Base-by-base conservation (phyloP, 208 protist species). In the Trypanosoma melophagium region DNA sequence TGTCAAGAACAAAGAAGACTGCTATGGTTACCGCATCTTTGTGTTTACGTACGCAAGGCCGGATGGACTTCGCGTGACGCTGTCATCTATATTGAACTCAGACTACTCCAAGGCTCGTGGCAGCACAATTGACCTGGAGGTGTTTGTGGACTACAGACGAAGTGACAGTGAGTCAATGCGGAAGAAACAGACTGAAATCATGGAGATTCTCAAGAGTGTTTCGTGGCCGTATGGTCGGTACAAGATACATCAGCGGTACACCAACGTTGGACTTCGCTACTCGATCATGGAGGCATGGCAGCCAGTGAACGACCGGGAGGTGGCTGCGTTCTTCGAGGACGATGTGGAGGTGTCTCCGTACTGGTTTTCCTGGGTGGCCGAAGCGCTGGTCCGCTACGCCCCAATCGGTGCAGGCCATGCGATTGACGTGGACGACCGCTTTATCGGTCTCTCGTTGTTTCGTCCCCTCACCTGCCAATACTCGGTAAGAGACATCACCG, bases 321-420 rank as follows among this genome's bases (percentile, higher is more conserved):
- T 90, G 10, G 80, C 59, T 17, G 47, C 83, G 28, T 83, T 88
- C 53, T 61, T 96, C n/a, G 81, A 89, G 16, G 72, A 83, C 7
- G 66, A 78, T 40, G 61, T 68, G 0, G 58, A 38, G 12, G 61
- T 92, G 22, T 85, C 82, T 0, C 67, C 56, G 25, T 49, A 77
- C 24, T 96, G 87, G 87, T 84, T 82, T 52, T 57, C 56, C 19
- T 92, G 83, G 86, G 35, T 75, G 19, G 5, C 68, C 25, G 40
- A 66, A 9, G 82, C 76, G 13, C 19, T 94, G 1, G 13, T 13
- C 3, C 31, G 49, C 13, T 89, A 92, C 60, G 54, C 41, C 17
- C 56, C 51, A n/a, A 47, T 66, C 17, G 40, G 41, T 5, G 16
- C 10, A 14, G 12, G 22, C 0, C 38, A 57, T 31, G 10, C 3